Evolutionary conservation across 768 basidiomycete genomes (phyloP).

Genomic region (Sarcodon aspratus): DNA sequence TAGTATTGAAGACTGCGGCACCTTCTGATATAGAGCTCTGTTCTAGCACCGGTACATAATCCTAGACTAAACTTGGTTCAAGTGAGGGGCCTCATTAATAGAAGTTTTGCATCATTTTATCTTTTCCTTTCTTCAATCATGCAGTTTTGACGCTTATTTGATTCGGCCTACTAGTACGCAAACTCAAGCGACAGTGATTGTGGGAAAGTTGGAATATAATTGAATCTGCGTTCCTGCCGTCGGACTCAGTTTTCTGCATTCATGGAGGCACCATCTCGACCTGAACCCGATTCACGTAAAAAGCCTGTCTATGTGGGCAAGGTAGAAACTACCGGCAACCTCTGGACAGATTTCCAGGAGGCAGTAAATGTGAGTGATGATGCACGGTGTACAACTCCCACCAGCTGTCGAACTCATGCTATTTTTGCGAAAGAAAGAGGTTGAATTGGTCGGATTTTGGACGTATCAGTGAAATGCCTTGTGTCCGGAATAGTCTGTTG

Average conservation of each 20-base stretch:
- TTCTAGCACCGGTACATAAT: too few species aligned
- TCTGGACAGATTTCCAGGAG: slow-evolving; percentile 21
- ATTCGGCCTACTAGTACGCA: too few species aligned
- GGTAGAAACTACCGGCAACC: slow-evolving; percentile 21
- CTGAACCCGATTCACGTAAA: slow-evolving; percentile 1
- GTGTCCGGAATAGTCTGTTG: slow-evolving; percentile 64
- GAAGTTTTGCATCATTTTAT: too few species aligned
- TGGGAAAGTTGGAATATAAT: slow-evolving; percentile 5
- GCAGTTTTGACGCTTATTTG: too few species aligned
- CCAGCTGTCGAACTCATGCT: background rate
- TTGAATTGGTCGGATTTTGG: slow-evolving; percentile 38
- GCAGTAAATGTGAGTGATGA: slow-evolving; percentile 18
- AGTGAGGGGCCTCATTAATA: too few species aligned
- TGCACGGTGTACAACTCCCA: too few species aligned
- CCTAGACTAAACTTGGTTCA: too few species aligned
- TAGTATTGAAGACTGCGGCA: too few species aligned
- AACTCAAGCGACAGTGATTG: background rate
- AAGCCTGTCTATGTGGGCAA: slow-evolving; percentile 14
- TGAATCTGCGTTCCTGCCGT: background rate
- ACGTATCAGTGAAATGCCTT: slow-evolving; percentile 61
- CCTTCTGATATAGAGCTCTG: too few species aligned
- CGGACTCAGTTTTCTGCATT: background rate
- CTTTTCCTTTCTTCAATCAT: too few species aligned
- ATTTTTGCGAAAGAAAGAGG: slow-evolving; percentile 26
- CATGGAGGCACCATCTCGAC: slow-evolving; percentile 8